Percentiles rank a stretch among this genome's conserved stretches.
Conservation (phyloP, 352 stramenopile species). For the Phytophthora sp. region DNA sequence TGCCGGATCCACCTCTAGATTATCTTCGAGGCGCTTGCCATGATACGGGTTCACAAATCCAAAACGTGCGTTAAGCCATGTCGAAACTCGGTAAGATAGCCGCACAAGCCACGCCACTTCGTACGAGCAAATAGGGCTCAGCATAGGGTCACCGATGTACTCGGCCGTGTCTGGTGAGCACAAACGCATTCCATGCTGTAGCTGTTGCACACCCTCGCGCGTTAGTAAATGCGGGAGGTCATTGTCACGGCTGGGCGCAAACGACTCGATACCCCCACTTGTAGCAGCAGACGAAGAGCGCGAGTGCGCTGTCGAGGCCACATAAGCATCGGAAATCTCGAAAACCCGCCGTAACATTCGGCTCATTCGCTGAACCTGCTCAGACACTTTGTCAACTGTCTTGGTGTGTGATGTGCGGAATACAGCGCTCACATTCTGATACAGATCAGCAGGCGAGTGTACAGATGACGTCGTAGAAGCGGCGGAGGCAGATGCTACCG, state of each 20-base stretch:
- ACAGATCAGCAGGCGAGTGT: slow-evolving; percentile 37
- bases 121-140: slow-evolving; percentile 84
- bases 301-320: slow-evolving; percentile 75
- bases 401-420: slow-evolving; percentile 35
- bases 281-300: slow-evolving; percentile 40
- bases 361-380: slow-evolving; percentile 75
- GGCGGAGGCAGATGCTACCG: slow-evolving; percentile 20
- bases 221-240: slow-evolving; percentile 70
- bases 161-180: slow-evolving; percentile 68
- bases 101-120: slow-evolving; percentile 82
- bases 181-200: slow-evolving; percentile 71
- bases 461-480: slow-evolving; percentile 25
- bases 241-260: slow-evolving; percentile 66
- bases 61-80: slow-evolving; percentile 74
- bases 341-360: slow-evolving; percentile 77
- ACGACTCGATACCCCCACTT: slow-evolving; percentile 45
- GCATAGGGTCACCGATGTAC: slow-evolving; percentile 86
- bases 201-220: slow-evolving; percentile 61
- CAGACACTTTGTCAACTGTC: slow-evolving; percentile 36
- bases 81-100: slow-evolving; percentile 79
- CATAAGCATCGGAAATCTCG: slow-evolving; percentile 88
- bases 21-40: slow-evolving; percentile 76
- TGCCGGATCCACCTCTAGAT: slow-evolving; percentile 64
- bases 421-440: slow-evolving; percentile 43
- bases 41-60: slow-evolving; percentile 74